A percentile compares a stretch with the other conserved stretches of the same genome.
These are phyloP conservation scores for Nymphaea thermarum DNA, from an alignment of 164 flowering plant genomes.

Conservation along the genomic window DNA sequence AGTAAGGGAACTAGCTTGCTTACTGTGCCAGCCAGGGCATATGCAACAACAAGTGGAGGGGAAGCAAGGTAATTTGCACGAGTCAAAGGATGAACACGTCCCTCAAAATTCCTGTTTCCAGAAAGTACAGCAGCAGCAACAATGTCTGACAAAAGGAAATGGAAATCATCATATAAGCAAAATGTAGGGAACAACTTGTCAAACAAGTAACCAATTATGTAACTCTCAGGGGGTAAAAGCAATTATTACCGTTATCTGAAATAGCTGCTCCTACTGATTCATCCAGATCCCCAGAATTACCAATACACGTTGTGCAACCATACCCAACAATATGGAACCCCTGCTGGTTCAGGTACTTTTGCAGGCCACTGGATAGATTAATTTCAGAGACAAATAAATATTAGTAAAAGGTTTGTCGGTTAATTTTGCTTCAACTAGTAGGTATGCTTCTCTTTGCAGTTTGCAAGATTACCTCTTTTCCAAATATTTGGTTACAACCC, in stretches of 20 bases:
- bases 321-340: slow-evolving; percentile 82
- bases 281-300: slow-evolving; percentile 76
- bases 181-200: no score
- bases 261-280: slow-evolving; percentile 64
- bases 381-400: no score
- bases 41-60: slow-evolving; percentile 97
- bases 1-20: not conserved
- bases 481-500: slow-evolving; percentile 82
- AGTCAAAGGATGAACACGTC: slow-evolving; percentile 93
- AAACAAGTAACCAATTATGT: not conserved
- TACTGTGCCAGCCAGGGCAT: slow-evolving; percentile 97
- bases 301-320: slow-evolving; percentile 92
- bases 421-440: no score
- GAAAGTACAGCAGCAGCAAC: slow-evolving; percentile 93
- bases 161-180: no score
- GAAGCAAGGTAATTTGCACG: slow-evolving; percentile 96
- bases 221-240: not conserved
- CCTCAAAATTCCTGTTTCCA: slow-evolving; percentile 96
- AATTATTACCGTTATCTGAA: slow-evolving; percentile 51
- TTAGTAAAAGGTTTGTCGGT: no score
- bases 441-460: no score
- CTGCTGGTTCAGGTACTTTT: slow-evolving; percentile 54
- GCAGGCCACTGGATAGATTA: slow-evolving; percentile 44
- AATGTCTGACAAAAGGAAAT: slow-evolving; percentile 32
- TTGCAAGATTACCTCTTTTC: slow-evolving; percentile 42